A percentile compares a stretch with the other conserved stretches of the same genome.
These are phyloP conservation scores for Cladophialophora yegresii DNA, from an alignment of 2,329 filamentous ascomycete species.

Conservation along the genomic window DNA sequence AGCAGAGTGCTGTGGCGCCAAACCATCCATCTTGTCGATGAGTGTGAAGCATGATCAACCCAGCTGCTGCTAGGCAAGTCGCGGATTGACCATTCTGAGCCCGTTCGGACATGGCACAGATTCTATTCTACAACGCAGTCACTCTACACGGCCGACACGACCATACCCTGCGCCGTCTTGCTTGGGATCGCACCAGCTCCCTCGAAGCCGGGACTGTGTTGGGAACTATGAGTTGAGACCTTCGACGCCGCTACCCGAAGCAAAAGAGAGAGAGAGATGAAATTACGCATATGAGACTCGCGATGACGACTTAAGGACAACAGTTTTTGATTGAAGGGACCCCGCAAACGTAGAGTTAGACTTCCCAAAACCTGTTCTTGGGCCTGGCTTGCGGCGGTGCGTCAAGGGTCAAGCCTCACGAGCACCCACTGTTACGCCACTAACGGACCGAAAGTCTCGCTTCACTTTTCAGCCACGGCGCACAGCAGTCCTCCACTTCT, in stretches of 20 bases:
- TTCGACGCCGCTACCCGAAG: background rate
- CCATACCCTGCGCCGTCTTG: background rate
- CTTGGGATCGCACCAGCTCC: background rate
- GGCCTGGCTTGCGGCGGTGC: background rate
- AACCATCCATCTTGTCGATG: background rate
- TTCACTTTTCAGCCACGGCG: background rate
- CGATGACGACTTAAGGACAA: background rate
- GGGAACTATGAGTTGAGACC: background rate
- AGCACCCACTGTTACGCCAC: background rate
- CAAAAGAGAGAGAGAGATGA: background rate
- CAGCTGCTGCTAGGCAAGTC: background rate
- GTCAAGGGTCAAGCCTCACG: background rate
- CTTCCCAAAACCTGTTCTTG: slow-evolving; percentile 2
- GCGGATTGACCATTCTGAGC: background rate
- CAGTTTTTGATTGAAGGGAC: background rate
- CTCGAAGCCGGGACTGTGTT: background rate
- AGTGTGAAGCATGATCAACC: background rate
- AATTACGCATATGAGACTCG: background rate
- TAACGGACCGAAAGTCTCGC: background rate
- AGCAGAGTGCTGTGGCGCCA: background rate
- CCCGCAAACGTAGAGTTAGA: background rate
- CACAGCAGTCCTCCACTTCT: background rate
- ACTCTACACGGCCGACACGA: background rate
- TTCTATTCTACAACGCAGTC: background rate
- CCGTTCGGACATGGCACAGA: background rate